Conservation (phyloP, 2,329 filamentous ascomycete species). For the Verticillium zaregamsianum region DNA sequence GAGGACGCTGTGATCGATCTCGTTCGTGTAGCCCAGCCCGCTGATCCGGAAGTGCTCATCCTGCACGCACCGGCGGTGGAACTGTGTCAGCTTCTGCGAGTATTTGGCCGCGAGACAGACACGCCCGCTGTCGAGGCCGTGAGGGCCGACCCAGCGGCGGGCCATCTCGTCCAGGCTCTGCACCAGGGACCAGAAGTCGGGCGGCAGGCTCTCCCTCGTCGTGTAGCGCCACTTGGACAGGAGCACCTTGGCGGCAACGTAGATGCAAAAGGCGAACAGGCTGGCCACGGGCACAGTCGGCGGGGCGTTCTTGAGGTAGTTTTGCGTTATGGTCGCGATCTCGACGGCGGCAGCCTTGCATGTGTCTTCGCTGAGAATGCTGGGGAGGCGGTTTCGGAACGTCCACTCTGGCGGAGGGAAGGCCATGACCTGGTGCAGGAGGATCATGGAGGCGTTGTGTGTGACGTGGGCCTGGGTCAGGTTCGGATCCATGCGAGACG, state of each 20-base stretch:
- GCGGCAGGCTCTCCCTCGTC: conserved; percentile 11
- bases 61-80: conserved; percentile 9
- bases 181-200: conserved; percentile 19
- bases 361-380: conserved; percentile 36
- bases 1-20: conserved; percentile 4
- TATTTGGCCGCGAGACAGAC: conserved; percentile 12
- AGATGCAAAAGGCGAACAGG: conserved; percentile 39
- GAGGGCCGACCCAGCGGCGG: conserved; percentile 14
- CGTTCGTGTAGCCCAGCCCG: conserved; percentile 4
- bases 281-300: conserved; percentile 18
- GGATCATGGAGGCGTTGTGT: conserved; percentile 41
- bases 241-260: conserved; percentile 33
- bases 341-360: conserved; percentile 37
- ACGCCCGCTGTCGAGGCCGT: not conserved
- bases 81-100: conserved; percentile 10
- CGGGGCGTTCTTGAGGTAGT: conserved; percentile 32
- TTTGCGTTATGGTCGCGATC: conserved; percentile 35
- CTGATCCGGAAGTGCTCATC: conserved; percentile 9
- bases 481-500: conserved; percentile 39
- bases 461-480: conserved; percentile 41
- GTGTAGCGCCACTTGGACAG: conserved; percentile 25
- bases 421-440: conserved; percentile 40
- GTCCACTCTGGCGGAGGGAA: conserved; percentile 31
- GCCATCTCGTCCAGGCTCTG: conserved; percentile 18
- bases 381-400: conserved; percentile 30